These are phyloP conservation scores for Penicillium silybi DNA, from an alignment of 495 filamentous ascomycete genomes.

Conservation along the genomic window DNA sequence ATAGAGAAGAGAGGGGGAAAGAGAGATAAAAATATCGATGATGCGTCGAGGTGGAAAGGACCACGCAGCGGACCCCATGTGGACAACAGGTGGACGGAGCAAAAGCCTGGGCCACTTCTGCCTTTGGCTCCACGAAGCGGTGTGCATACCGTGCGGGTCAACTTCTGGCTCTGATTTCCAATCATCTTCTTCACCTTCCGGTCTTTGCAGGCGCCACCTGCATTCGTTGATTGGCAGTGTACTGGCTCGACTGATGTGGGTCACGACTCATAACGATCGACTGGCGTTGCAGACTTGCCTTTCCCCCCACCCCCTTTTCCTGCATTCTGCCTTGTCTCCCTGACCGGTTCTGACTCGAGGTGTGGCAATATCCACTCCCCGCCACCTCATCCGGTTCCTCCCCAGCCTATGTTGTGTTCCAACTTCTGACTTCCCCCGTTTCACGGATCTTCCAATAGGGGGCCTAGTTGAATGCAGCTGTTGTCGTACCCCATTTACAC, in stretches of 20 bases:
- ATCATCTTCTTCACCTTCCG: not conserved
- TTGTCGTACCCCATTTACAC: not conserved
- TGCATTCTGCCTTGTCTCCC: not conserved
- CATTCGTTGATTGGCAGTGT: constrained; percentile 6
- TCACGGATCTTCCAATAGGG: not conserved
- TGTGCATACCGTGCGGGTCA: not conserved
- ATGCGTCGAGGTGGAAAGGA: constrained; percentile 11
- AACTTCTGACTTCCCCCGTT: not conserved
- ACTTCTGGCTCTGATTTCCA: not conserved
- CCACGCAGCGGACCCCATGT: not conserved
- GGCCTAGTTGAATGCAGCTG: not conserved
- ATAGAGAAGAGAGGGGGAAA: not conserved
- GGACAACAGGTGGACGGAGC: no score
- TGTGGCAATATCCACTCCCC: constrained; percentile 11
- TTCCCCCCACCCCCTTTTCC: not conserved
- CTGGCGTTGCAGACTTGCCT: constrained; percentile 1
- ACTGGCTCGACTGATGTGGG: not conserved
- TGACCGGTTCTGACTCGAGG: not conserved
- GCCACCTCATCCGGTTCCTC: constrained; percentile 10
- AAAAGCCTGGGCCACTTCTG: not conserved
- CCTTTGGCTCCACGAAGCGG: not conserved
- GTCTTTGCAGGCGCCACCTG: constrained; percentile 16
- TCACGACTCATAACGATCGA: constrained; percentile 13
- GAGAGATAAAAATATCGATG: constrained; percentile 8
- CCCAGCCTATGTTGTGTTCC: not conserved